Evolutionary conservation across 331 rosid species (phyloP), one percentile per base, ranked within the genome.

Genomic region (Malus hybrid): DNA sequence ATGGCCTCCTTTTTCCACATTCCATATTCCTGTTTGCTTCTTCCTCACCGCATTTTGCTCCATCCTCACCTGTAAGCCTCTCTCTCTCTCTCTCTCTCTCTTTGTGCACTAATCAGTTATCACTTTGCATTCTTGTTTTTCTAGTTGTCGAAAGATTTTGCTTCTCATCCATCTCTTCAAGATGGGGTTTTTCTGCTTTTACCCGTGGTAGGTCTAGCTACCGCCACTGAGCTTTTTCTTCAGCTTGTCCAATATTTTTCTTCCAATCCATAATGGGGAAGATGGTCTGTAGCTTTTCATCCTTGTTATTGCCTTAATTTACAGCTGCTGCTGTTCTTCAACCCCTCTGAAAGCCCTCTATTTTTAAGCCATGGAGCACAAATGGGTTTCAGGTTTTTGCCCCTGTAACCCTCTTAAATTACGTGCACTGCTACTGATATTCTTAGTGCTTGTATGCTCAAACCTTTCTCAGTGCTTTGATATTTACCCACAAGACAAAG

Each of bases 401-500:
- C 52, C 74, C 10, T 73, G 32, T 67, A 27, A 62, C 60, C 29
- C 72, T 67, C 62, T 61, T 20, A 74, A 70, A 54, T 76, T 64
- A n/a, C 83, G 69, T 71, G 76, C 31, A 13, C 65, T 87, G 78
- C 67, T 82, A 22, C 75, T 88, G 14, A 18, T 87, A 2, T 85
- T 70, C 55, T 24, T 86, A 36, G 28, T 91, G 79, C 71, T 88
- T 79, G 72, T 83, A 0, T 72, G 66, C 66, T 59, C 80, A 29
- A 77, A 50, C 59, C 78, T 81, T 73, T 88, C 86, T 27, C 80
- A 77, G 66, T 84, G 91, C 61, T 46, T 88, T 79, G 87, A 84
- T 20, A 72, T 90, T 12, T 75, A 88, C 89, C 92, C 88, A 71
- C 82, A 83, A 73, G 99, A 95, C 84, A 87, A 59, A 85, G 76